These are phyloP conservation scores for Nakaseomyces nivariensis DNA, from an alignment of 1,139 yeast species.

Conservation along the genomic window DNA sequence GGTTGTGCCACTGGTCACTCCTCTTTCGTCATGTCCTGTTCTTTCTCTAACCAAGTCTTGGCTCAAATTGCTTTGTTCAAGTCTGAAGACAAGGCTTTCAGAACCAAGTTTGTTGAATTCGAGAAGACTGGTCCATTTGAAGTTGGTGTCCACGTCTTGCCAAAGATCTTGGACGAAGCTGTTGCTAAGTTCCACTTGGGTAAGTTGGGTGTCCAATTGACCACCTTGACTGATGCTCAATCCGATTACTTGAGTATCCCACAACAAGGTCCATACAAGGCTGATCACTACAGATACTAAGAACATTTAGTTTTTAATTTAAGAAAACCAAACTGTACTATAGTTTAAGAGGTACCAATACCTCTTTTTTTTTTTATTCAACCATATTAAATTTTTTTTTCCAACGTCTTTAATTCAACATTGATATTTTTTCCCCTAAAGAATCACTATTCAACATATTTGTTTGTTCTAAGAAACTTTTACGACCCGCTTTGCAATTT, in stretches of 20 bases:
- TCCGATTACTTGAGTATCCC: constrained; percentile 94
- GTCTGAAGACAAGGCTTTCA: constrained; percentile 74
- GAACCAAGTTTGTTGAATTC: constrained; percentile 77
- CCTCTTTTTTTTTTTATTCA: neutral
- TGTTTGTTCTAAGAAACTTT: neutral
- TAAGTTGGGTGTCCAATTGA: constrained; percentile 88
- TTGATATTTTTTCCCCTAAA: neutral
- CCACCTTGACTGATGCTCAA: constrained; percentile 70
- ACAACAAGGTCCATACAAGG: constrained; percentile 93
- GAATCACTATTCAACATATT: neutral
- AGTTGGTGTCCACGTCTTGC: constrained; percentile 92
- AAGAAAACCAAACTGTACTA: neutral
- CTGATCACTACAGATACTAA: constrained; percentile 97
- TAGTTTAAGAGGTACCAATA: neutral
- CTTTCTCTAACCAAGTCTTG: constrained; percentile 98
- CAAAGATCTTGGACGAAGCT: constrained; percentile 97
- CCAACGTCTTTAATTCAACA: neutral
- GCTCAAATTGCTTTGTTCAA: constrained; percentile 99
- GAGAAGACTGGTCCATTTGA: constrained; percentile 86
- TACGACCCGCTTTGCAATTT: neutral
- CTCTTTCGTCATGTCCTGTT: constrained; percentile 98
- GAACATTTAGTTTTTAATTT: neutral
- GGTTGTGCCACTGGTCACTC: constrained; percentile 99
- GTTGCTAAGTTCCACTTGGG: constrained; percentile 96
- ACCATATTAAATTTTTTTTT: neutral